Conservation (phyloP, 768 basidiomycete genomes). For the Russula ochroleuca region DNA sequence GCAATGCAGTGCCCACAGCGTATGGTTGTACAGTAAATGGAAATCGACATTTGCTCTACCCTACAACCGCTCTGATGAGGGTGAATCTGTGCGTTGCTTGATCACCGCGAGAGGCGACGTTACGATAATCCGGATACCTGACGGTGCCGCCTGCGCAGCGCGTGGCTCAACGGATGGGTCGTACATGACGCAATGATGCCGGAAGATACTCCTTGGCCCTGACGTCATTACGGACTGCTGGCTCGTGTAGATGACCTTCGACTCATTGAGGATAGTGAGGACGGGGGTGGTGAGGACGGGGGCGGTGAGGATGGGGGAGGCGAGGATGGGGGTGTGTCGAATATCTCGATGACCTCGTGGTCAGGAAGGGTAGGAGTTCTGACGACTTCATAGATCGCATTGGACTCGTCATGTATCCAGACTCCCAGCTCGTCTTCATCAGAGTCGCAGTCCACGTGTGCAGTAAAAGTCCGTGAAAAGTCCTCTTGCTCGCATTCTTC, state of each 20-base stretch:
- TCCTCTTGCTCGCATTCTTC: slow-evolving; percentile 13
- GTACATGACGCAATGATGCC: neutral
- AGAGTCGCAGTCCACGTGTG: slow-evolving; percentile 14
- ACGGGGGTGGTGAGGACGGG: slow-evolving; percentile 20
- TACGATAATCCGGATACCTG: neutral
- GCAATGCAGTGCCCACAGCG: neutral
- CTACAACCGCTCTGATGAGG: neutral
- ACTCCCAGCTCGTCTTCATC: slow-evolving; percentile 45
- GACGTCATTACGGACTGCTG: neutral
- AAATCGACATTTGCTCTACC: neutral
- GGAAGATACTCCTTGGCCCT: too few relatives aligned
- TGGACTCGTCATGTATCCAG: slow-evolving; percentile 44
- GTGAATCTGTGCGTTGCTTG: neutral
- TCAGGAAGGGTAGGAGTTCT: slow-evolving; percentile 11
- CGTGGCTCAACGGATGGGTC: neutral
- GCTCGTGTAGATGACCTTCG: neutral
- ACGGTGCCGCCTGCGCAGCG: neutral
- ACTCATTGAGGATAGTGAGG: slow-evolving; percentile 13
- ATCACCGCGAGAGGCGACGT: neutral
- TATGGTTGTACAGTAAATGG: neutral
- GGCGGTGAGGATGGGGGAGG: slow-evolving; percentile 25
- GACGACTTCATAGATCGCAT: slow-evolving; percentile 35
- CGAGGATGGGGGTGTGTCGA: slow-evolving; percentile 32
- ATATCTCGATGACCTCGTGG: slow-evolving; percentile 36
- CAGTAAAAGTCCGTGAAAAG: slow-evolving; percentile 10